Percentiles rank a stretch among this genome's conserved stretches.
Conservation (phyloP, 768 basidiomycete genomes). For the Gloeopeniophorella convolvens region DNA sequence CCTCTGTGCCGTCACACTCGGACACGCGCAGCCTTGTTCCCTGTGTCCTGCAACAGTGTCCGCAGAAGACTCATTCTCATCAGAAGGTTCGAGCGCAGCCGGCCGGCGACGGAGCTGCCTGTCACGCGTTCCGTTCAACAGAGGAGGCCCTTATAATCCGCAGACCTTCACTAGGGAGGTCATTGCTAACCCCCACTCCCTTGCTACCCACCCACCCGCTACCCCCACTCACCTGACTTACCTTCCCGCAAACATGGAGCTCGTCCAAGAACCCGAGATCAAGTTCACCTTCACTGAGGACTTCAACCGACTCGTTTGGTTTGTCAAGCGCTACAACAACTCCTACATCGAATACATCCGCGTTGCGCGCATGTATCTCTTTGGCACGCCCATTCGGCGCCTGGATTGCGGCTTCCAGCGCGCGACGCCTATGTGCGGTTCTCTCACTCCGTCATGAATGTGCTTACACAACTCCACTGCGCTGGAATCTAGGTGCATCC, state of each 20-base stretch:
- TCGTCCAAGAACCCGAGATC: neutral
- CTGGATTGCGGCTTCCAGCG: neutral
- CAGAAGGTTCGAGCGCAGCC: too few relatives aligned
- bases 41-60: too few relatives aligned
- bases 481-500: conserved; percentile 12
- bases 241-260: neutral
- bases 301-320: neutral
- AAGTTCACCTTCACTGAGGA: conserved; percentile 1
- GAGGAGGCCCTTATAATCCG: too few relatives aligned
- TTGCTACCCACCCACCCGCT: too few relatives aligned
- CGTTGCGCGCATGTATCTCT: conserved; percentile 14
- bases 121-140: too few relatives aligned
- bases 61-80: too few relatives aligned
- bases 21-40: too few relatives aligned
- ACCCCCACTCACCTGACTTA: neutral
- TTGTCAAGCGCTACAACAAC: conserved; percentile 6
- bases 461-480: neutral
- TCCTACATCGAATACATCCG: conserved; percentile 11
- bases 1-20: too few relatives aligned
- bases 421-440: conserved; percentile 12
- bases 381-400: conserved; percentile 18
- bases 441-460: neutral
- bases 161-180: neutral
- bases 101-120: too few relatives aligned
- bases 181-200: neutral